Evolutionary conservation across 495 filamentous ascomycete genomes (phyloP).

Genomic region (Tuber umbilicatum): DNA sequence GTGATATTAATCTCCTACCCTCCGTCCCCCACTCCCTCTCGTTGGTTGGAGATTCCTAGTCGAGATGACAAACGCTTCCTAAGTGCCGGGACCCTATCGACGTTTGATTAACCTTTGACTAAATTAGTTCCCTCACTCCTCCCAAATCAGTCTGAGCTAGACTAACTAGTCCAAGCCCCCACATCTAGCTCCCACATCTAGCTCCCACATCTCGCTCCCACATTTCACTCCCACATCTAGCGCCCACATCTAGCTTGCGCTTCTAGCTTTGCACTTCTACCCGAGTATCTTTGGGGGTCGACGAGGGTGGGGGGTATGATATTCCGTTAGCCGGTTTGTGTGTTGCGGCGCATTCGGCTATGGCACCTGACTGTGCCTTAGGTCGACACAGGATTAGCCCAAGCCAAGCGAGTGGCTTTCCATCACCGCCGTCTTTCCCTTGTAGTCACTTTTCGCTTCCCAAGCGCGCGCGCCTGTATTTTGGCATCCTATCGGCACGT

Average conservation of each 20-base stretch:
- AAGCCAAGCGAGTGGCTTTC: background rate
- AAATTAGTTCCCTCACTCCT: background rate
- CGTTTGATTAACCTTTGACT: slow-evolving; percentile 1
- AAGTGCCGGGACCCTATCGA: background rate
- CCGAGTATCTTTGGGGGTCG: background rate
- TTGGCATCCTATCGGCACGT: background rate
- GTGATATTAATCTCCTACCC: background rate
- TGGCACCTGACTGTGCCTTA: background rate
- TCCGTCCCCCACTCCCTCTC: background rate
- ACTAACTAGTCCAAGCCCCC: background rate
- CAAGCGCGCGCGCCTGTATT: background rate
- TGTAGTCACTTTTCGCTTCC: background rate
- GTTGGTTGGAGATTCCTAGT: background rate
- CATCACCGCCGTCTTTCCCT: background rate
- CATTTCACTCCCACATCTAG: too few species aligned
- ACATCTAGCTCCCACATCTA: background rate
- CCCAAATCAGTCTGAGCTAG: background rate
- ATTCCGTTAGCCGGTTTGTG: background rate
- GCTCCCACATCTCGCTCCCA: too few species aligned
- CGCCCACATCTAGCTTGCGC: background rate
- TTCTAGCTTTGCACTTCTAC: background rate
- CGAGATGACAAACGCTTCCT: background rate
- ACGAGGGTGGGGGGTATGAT: background rate
- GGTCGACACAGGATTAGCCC: background rate
- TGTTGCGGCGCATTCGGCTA: background rate